These are phyloP conservation scores for Terfezia boudieri DNA, from an alignment of 495 filamentous ascomycete species.

Conservation along the genomic window DNA sequence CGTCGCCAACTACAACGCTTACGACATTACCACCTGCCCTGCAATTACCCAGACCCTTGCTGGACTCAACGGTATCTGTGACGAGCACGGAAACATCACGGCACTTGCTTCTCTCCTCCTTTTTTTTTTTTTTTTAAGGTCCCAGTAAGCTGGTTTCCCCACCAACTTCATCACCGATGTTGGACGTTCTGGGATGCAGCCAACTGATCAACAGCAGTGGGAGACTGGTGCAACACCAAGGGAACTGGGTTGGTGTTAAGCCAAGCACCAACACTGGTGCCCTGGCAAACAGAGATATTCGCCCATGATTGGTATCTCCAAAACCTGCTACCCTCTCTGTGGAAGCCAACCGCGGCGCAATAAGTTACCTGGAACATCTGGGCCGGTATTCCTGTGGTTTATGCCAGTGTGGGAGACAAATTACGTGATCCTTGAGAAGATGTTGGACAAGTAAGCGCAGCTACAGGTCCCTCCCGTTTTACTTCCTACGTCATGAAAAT, in stretches of 20 bases:
- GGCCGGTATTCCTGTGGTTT: no score
- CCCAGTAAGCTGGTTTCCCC: conserved; percentile 33
- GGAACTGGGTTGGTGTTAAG: conserved; percentile 48
- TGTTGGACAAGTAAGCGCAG: no score
- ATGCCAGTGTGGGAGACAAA: no score
- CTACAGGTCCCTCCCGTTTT: no score
- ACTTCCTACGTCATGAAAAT: no score
- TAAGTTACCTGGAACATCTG: no score
- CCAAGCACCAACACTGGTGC: conserved; percentile 38
- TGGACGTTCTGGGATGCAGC: conserved; percentile 40
- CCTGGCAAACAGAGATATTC: no score
- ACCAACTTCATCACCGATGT: conserved; percentile 54
- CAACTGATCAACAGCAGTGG: conserved; percentile 42
- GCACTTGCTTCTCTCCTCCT: conserved; percentile 40
- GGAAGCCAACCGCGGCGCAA: no score
- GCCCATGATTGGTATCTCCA: no score
- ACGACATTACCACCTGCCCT: conserved; percentile 33
- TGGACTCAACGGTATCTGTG: conserved; percentile 21
- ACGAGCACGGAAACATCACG: conserved; percentile 53
- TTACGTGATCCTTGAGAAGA: no score
- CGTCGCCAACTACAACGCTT: no score
- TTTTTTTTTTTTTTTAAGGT: background rate
- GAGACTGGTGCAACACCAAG: conserved; percentile 72
- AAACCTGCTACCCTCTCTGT: no score
- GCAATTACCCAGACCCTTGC: conserved; percentile 26